Evolutionary conservation across 768 basidiomycete species (phyloP).

Genomic region (Chiua virens): DNA sequence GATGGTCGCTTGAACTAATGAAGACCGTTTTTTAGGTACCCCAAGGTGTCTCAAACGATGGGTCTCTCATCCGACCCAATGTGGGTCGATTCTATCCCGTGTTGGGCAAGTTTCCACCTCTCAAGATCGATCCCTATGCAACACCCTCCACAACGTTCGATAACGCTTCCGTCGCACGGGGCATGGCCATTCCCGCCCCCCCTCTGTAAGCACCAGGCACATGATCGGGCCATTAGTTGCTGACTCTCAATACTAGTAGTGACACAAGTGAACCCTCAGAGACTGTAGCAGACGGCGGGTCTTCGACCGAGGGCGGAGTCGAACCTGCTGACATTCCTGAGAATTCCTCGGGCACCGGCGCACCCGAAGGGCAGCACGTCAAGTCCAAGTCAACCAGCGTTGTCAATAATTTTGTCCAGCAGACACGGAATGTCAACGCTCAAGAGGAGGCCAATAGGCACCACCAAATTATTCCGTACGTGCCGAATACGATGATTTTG

Average conservation of each 20-base stretch:
- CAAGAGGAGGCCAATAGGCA: background rate
- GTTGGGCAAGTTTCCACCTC: constrained; percentile 11
- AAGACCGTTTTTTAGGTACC: too few relatives aligned
- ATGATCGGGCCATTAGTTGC: background rate
- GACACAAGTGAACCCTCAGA: background rate
- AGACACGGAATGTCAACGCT: background rate
- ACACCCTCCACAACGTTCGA: constrained; percentile 6
- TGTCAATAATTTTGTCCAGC: too few relatives aligned
- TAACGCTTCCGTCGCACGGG: background rate
- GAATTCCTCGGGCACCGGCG: too few relatives aligned
- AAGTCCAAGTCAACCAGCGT: too few relatives aligned
- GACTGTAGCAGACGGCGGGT: too few relatives aligned
- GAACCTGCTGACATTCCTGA: too few relatives aligned
- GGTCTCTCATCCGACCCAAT: too few relatives aligned
- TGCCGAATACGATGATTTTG: background rate
- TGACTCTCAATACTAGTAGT: background rate
- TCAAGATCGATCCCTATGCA: constrained; percentile 10
- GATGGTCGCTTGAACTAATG: too few relatives aligned
- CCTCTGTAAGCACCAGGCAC: background rate
- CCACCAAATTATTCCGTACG: background rate
- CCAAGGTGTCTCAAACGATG: too few relatives aligned
- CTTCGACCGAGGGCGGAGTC: too few relatives aligned
- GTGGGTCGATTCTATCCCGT: too few relatives aligned
- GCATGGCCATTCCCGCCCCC: constrained; percentile 9
- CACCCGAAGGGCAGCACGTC: too few relatives aligned